phyloP scores from a whole-genome alignment of 2,329 filamentous ascomycete genomes.

The Phaeosphaeriaceae sp. region DNA sequence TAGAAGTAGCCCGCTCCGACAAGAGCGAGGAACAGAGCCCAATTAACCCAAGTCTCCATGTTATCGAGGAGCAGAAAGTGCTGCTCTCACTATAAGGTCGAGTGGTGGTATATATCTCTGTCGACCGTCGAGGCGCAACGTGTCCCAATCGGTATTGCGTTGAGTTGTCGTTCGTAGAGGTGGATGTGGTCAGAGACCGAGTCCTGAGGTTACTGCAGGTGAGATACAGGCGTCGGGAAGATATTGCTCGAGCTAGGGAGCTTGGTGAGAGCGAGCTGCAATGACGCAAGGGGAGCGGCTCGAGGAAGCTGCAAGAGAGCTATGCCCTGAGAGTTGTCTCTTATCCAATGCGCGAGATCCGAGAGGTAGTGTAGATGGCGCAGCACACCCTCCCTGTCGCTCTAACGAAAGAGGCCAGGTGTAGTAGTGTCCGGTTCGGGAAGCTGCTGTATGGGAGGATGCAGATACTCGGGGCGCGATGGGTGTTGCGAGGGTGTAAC shows the following conservation, averaged over 20 bases:
- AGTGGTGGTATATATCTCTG: conserved; percentile 5
- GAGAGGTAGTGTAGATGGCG: conserved; percentile 13
- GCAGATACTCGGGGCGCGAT: conserved; percentile 8
- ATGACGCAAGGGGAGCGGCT: conserved; percentile 21
- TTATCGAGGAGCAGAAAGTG: conserved; percentile 8
- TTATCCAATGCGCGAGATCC: conserved; percentile 7
- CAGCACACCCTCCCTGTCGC: conserved; percentile 8
- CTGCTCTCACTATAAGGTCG: background rate
- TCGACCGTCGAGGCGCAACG: background rate
- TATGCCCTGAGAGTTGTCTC: conserved; percentile 8
- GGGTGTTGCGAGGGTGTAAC: background rate
- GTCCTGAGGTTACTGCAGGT: background rate
- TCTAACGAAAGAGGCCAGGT: conserved; percentile 30
- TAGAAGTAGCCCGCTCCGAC: conserved; percentile 37
- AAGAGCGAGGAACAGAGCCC: conserved; percentile 41
- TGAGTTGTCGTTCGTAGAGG: background rate
- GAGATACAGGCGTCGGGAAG: background rate
- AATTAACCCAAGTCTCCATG: conserved; percentile 45
- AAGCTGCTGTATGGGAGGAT: background rate
- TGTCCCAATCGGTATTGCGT: background rate
- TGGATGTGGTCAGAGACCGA: background rate
- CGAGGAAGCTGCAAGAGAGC: conserved; percentile 15
- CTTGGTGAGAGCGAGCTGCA: conserved; percentile 6
- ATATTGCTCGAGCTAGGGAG: conserved; percentile 12
- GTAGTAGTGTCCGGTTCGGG: conserved; percentile 9